Evolutionary conservation across 257 asterid species (phyloP).

Genomic region (Rhazya stricta): DNA sequence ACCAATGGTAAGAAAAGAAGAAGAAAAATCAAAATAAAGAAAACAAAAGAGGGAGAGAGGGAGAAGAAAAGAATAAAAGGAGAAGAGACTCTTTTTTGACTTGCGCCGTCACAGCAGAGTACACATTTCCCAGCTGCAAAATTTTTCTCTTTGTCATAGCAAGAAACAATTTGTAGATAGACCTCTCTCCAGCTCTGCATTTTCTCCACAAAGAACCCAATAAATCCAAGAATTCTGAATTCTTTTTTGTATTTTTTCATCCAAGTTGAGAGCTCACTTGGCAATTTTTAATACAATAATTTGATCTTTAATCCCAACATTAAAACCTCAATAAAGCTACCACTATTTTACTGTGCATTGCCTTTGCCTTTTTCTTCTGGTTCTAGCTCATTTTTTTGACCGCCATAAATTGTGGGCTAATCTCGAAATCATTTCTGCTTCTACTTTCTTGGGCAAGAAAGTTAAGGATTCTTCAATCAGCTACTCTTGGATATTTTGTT

Average conservation of each 20-base stretch:
- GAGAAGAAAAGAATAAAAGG: not conserved
- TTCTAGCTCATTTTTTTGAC: conserved; percentile 41
- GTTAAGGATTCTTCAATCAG: conserved; percentile 38
- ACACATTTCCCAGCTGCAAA: not conserved
- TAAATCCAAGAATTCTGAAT: not conserved
- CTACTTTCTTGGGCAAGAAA: conserved; percentile 54
- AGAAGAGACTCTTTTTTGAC: conserved; percentile 2
- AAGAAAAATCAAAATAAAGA: not conserved
- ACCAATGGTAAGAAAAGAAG: too few relatives aligned
- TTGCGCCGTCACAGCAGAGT: conserved; percentile 1
- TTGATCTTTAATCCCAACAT: conserved; percentile 31
- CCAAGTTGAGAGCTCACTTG: conserved; percentile 7
- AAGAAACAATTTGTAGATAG: not conserved
- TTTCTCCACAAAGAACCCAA: not conserved
- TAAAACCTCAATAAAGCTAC: conserved; percentile 26
- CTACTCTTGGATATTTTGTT: conserved; percentile 23
- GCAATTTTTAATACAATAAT: conserved; percentile 12
- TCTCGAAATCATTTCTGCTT: conserved; percentile 48
- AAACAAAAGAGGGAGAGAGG: not conserved
- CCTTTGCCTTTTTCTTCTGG: conserved; percentile 17
- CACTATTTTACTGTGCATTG: conserved; percentile 22
- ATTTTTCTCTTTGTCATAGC: not conserved
- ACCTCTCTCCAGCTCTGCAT: conserved; percentile 2
- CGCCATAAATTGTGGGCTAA: conserved; percentile 50
- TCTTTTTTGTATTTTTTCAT: not conserved